Evolutionary conservation across 2,329 filamentous ascomycete species (phyloP).

Genomic region (Alternaria panax): DNA sequence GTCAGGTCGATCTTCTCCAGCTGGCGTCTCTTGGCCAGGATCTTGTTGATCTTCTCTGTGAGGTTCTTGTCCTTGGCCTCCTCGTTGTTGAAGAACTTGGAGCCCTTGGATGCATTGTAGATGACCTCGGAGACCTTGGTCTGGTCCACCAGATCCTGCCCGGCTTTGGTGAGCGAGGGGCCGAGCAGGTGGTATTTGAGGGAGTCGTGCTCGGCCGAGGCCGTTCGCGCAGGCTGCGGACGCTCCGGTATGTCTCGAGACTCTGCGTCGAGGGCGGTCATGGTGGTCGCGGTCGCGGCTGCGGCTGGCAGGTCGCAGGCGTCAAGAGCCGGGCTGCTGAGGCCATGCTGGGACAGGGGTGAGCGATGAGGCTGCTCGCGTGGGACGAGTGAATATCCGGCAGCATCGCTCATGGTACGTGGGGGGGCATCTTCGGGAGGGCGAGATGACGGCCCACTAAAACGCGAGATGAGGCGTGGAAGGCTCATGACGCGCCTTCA

Average conservation of each 20-base stretch:
- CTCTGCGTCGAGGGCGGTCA: constrained; percentile 13
- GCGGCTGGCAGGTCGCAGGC: constrained; percentile 16
- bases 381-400: constrained; percentile 22
- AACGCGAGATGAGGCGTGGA: constrained; percentile 19
- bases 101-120: constrained; percentile 94
- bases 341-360: constrained; percentile 20
- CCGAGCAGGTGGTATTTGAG: constrained; percentile 91
- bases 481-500: constrained; percentile 31
- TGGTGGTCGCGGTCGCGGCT: constrained; percentile 18
- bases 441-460: constrained; percentile 15
- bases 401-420: constrained; percentile 34
- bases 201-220: constrained; percentile 62
- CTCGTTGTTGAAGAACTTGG: constrained; percentile 94
- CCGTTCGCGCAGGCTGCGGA: constrained; percentile 25
- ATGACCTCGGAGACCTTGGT: constrained; percentile 94
- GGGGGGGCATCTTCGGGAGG: constrained; percentile 25
- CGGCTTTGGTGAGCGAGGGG: constrained; percentile 90
- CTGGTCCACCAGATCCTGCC: constrained; percentile 93
- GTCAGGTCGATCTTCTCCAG: constrained; percentile 79
- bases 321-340: constrained; percentile 13
- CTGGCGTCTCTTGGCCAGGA: constrained; percentile 75
- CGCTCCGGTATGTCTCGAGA: constrained; percentile 11
- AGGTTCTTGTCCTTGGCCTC: constrained; percentile 81
- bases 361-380: constrained; percentile 16
- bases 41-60: constrained; percentile 83